These are phyloP conservation scores for Aspergillus japonicus DNA, from an alignment of 2,329 filamentous ascomycete species.

Conservation along the genomic window DNA sequence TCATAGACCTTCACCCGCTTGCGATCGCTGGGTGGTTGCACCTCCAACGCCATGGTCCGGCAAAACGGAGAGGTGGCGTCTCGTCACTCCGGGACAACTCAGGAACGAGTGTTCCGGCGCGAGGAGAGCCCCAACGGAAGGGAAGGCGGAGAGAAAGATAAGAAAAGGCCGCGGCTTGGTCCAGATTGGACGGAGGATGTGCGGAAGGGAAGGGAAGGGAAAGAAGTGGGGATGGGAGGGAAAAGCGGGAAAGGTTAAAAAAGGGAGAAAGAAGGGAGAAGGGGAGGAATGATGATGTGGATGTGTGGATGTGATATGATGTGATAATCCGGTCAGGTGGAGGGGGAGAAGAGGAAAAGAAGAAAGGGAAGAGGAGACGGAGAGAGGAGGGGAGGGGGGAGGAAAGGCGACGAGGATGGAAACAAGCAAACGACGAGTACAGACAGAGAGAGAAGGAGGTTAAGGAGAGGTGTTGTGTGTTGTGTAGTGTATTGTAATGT, in stretches of 20 bases:
- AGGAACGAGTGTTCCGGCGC: slow-evolving; percentile 35
- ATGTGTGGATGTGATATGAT: neutral
- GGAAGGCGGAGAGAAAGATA: slow-evolving; percentile 14
- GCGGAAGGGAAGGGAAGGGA: slow-evolving; percentile 6
- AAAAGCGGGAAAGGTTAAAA: slow-evolving; percentile 21
- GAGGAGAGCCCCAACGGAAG: slow-evolving; percentile 27
- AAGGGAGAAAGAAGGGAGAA: slow-evolving; percentile 12
- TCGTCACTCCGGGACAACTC: slow-evolving; percentile 41
- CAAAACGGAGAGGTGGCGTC: slow-evolving; percentile 32
- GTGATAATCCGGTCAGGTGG: no score
- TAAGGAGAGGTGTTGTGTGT: no score
- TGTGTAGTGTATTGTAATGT: no score
- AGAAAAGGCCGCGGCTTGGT: slow-evolving; percentile 14
- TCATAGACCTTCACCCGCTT: slow-evolving; percentile 96
- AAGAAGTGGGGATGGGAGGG: slow-evolving; percentile 12
- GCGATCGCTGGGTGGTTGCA: slow-evolving; percentile 50
- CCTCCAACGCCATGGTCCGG: slow-evolving; percentile 49
- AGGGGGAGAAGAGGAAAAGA: slow-evolving; percentile 12
- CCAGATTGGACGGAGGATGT: slow-evolving; percentile 14
- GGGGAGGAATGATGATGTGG: neutral
- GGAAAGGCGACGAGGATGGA: neutral
- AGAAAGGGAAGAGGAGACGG: slow-evolving; percentile 25
- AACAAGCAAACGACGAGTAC: neutral
- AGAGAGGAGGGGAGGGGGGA: slow-evolving; percentile 7
- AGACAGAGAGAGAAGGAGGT: neutral